A percentile compares a stretch with the other conserved stretches of the same genome.
Evolutionary conservation across 73 alveolate genomes (phyloP).

Genomic region (Paramecium octaurelia): DNA sequence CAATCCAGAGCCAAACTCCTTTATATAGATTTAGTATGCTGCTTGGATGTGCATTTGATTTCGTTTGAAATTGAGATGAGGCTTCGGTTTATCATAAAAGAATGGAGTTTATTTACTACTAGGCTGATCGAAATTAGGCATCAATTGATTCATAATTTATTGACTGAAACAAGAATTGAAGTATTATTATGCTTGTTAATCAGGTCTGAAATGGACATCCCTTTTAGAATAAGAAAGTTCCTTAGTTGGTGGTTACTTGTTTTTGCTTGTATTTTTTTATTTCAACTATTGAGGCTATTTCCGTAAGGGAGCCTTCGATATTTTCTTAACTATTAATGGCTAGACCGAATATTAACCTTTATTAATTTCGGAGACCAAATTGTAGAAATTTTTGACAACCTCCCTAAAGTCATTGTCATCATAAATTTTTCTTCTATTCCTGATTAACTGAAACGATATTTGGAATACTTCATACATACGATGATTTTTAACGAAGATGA

Average conservation of each 20-base stretch:
- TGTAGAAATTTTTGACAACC: conserved; percentile 40
- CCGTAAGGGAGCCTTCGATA: background rate
- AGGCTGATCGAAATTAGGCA: background rate
- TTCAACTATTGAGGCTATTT: background rate
- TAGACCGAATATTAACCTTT: background rate
- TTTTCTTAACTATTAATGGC: background rate
- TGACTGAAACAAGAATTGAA: background rate
- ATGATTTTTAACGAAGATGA: background rate
- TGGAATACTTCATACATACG: background rate
- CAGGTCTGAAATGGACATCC: background rate
- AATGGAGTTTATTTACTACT: background rate
- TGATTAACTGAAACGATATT: background rate
- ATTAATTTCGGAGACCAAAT: conserved; percentile 1
- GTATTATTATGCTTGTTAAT: background rate
- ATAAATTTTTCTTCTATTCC: conserved; percentile 1
- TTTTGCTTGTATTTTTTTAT: background rate
- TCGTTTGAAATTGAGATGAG: background rate
- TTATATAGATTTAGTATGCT: background rate
- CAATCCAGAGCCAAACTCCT: background rate
- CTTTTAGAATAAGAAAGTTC: background rate
- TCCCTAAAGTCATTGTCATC: conserved; percentile 35
- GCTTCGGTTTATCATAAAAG: background rate
- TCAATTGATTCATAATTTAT: background rate
- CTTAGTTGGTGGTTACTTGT: background rate
- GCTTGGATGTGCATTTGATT: background rate